Percentiles rank a stretch among this genome's conserved stretches.
These are phyloP conservation scores for Hibiscus syriacus DNA, from an alignment of 345 rosid genomes.

Conservation along the genomic window DNA sequence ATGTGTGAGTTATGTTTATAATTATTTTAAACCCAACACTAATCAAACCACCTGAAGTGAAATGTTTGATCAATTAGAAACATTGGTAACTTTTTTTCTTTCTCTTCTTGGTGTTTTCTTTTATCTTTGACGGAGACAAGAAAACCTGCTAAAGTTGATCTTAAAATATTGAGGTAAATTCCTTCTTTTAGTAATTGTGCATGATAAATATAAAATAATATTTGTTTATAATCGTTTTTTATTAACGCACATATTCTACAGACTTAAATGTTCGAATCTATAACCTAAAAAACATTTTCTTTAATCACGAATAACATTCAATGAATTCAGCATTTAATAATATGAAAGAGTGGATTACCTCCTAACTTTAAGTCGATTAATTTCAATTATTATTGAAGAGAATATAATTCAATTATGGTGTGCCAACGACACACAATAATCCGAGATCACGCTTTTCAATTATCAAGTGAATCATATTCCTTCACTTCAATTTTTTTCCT, in stretches of 20 bases:
- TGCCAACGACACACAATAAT: conserved; percentile 14
- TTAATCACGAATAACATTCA: too few species aligned
- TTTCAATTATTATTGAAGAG: not conserved
- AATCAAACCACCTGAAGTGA: conserved; percentile 6
- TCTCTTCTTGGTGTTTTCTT: conserved; percentile 14
- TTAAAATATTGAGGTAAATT: not conserved
- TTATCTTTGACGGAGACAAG: conserved; percentile 24
- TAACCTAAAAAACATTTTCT: too few species aligned
- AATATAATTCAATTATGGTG: not conserved
- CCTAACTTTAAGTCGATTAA: not conserved
- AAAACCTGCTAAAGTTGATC: conserved; percentile 16
- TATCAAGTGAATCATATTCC: not conserved
- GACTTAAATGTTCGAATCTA: too few species aligned
- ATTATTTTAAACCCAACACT: not conserved
- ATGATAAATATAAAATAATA: too few species aligned
- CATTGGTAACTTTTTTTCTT: conserved; percentile 22
- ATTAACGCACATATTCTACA: too few species aligned
- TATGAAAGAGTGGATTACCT: not conserved
- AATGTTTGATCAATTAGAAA: conserved; percentile 20
- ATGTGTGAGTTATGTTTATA: too few species aligned
- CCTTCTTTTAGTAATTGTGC: too few species aligned
- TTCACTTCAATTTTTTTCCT: not conserved
- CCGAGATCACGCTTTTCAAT: conserved; percentile 1
- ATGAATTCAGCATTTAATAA: too few species aligned
- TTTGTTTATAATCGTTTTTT: too few species aligned